Conservation (phyloP, 768 basidiomycete species). For the Mycena belliarum region DNA sequence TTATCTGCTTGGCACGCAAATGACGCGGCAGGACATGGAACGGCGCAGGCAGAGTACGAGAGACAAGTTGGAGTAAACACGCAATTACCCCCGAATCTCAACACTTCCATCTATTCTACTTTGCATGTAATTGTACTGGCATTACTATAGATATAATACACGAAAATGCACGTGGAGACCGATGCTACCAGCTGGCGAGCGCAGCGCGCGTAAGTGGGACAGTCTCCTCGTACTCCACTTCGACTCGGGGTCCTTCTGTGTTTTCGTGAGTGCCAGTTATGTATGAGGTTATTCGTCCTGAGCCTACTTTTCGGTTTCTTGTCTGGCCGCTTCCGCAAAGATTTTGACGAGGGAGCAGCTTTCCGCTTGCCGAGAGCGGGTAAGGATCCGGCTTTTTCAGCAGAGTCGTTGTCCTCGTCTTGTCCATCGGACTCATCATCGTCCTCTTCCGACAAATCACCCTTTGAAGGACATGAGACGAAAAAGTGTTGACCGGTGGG, state of each 20-base stretch:
- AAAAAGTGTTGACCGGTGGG: not conserved
- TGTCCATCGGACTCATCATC: constrained; percentile 36
- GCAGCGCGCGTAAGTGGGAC: constrained; percentile 53
- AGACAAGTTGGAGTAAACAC: constrained; percentile 34
- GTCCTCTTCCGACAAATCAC: constrained; percentile 47
- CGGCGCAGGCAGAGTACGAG: constrained; percentile 41
- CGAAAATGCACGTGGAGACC: constrained; percentile 7
- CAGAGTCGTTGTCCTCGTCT: constrained; percentile 38
- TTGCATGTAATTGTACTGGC: constrained; percentile 1
- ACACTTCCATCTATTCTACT: not conserved
- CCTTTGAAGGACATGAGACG: constrained; percentile 30
- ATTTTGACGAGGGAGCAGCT: constrained; percentile 44
- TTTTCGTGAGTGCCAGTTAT: no score
- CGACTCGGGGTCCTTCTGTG: constrained; percentile 80
- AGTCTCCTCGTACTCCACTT: constrained; percentile 94
- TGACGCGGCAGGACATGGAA: constrained; percentile 72
- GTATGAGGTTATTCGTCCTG: no score
- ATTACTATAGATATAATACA: constrained; percentile 21
- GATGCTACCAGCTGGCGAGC: constrained; percentile 53
- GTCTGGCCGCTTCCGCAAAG: constrained; percentile 53
- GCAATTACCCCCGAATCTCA: no score
- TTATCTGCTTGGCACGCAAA: constrained; percentile 75
- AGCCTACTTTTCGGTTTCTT: constrained; percentile 63
- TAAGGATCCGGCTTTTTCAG: constrained; percentile 38
- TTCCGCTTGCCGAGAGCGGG: constrained; percentile 70